Evolutionary conservation across 192 early-diverging fungal species (phyloP), one percentile per base, ranked within the genome.

Genomic region (Linnemannia hyalina): DNA sequence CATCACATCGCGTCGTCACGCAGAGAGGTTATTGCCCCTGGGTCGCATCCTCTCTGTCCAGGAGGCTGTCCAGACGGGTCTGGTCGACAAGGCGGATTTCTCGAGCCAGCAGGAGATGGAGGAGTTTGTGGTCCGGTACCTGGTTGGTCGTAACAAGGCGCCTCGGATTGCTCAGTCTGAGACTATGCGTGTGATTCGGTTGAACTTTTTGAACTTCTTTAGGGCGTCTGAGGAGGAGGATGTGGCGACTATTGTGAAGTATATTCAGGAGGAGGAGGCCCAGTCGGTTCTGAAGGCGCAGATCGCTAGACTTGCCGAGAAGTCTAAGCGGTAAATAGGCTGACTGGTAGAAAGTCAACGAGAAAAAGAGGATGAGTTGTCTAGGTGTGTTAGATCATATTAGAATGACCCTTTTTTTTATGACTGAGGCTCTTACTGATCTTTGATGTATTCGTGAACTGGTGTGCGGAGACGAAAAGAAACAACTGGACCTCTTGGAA

Each of bases 61-160:
- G 20, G 84, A 86, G 65, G 84, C 84, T 6, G 35, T 52, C 20
- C 41, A 60, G 6, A 57, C 81, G 6, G 75, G 76, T 40, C 47
- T 86, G 13, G 79, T 86, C 26, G 84, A 86, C 73, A 81, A 85
- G 78, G 60, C 70, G 0, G 83, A 85, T 46, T 85, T 85, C 38
- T 22, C 32, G 54, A 80, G 26, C 55, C 84, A 81, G 63, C 71
- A 81, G 26, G 79, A 86, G 52, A 80, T 86, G 84, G 84, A 86
- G 35, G 84, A 71, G 23, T 86, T 86, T 78, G 76, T 81, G 36
- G 68, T 86, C 10, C 42, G 75, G 71, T 78, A 86, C 55, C 47
- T 86, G 84, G 80, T 54, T 0, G 76, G 79, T 6, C 63, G 84
- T 11, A 68, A 26, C 47, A 55, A 77, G 54, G 41, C 80, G 0